A percentile compares a stretch with the other conserved stretches of the same genome.
These are phyloP conservation scores for Apiospora arundinis DNA, from an alignment of 2,329 filamentous ascomycete species.

Conservation along the genomic window DNA sequence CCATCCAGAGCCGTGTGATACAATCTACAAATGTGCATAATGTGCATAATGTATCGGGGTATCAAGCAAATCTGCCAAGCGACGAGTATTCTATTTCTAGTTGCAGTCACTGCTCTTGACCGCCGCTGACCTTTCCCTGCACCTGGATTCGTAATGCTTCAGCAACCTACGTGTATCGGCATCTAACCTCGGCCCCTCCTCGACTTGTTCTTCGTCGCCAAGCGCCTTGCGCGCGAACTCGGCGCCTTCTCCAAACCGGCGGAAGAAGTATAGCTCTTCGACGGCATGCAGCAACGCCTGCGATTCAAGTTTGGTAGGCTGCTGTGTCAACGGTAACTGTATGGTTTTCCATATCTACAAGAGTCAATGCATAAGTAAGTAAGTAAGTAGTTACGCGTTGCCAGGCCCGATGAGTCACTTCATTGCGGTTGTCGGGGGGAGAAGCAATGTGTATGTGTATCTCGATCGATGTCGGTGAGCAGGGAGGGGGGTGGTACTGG, in stretches of 20 bases:
- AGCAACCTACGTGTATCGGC: constrained; percentile 49
- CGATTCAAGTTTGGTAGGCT: constrained; percentile 50
- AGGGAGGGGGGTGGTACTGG: background rate
- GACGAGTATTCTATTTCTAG: background rate
- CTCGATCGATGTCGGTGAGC: no score
- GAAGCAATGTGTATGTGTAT: no score
- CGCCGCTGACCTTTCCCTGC: constrained; percentile 38
- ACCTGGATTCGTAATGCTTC: constrained; percentile 50
- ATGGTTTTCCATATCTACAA: constrained; percentile 52
- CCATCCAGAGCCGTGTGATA: background rate
- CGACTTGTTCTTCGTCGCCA: constrained; percentile 29
- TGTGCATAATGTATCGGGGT: background rate
- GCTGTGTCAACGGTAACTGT: constrained; percentile 46
- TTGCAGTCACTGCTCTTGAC: background rate
- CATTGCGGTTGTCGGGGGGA: background rate
- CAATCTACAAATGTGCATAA: background rate
- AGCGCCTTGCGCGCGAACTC: constrained; percentile 47
- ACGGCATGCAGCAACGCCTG: constrained; percentile 62
- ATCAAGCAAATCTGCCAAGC: background rate
- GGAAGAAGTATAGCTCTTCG: constrained; percentile 64
- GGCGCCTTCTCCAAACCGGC: constrained; percentile 53
- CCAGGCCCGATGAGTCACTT: constrained; percentile 7
- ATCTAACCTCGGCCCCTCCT: constrained; percentile 45
- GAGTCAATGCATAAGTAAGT: background rate
- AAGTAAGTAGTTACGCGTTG: background rate